Conservation (phyloP, 768 basidiomycete species). For the Tylopilus sp. region DNA sequence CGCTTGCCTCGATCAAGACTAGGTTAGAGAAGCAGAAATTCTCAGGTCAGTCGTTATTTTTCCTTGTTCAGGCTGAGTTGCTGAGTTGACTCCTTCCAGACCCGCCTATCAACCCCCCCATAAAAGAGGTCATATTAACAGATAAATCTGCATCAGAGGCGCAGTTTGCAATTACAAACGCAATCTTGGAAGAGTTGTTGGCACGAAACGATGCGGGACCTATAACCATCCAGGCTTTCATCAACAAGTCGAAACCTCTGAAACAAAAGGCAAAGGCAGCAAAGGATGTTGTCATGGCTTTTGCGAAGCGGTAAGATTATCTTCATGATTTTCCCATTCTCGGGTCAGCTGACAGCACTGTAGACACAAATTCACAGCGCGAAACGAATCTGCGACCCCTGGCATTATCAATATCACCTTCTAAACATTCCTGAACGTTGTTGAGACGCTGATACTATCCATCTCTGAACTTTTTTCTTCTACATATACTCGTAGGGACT, state of each 20-base stretch:
- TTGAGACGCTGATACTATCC: background rate
- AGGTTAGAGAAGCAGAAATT: conserved; percentile 23
- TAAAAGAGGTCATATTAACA: background rate
- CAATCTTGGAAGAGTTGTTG: conserved; percentile 9
- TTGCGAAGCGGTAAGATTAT: conserved; percentile 15
- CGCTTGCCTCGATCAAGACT: conserved; percentile 2
- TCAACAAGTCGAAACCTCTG: conserved; percentile 1
- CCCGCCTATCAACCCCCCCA: background rate
- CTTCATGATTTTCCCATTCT: background rate
- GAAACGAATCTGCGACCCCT: background rate
- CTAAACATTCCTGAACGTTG: conserved; percentile 8
- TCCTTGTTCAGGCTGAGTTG: background rate
- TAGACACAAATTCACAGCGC: conserved; percentile 19
- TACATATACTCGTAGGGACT: conserved; percentile 12
- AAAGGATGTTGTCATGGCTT: conserved; percentile 7
- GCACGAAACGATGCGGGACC: conserved; percentile 15
- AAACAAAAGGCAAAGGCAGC: background rate
- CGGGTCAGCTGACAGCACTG: conserved; percentile 6
- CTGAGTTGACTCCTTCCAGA: conserved; percentile 14
- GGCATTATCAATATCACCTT: conserved; percentile 21
- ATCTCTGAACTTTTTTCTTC: conserved; percentile 1
- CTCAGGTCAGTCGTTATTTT: conserved; percentile 7
- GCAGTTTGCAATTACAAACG: conserved; percentile 1
- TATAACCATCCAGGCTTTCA: conserved; percentile 9
- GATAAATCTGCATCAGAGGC: conserved; percentile 6